Evolutionary conservation across 176 grass and related monocot species (phyloP).

Genomic region (Pontederia crassipes): DNA sequence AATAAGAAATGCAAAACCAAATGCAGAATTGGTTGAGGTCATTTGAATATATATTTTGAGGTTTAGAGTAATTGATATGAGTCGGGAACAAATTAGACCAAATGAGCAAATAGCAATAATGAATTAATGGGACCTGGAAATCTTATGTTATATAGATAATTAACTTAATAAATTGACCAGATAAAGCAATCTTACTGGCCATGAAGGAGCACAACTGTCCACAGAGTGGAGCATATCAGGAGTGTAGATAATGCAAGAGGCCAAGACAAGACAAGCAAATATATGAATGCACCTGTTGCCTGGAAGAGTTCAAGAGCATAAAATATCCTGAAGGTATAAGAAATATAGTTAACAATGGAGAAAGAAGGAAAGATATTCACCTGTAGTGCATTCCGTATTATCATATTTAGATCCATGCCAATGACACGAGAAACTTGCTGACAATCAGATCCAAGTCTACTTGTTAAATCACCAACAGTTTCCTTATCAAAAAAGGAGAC

Average conservation of each 20-base stretch:
- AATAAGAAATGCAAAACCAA: too few relatives aligned
- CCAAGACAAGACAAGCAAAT: conserved; percentile 92
- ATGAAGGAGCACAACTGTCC: conserved; percentile 74
- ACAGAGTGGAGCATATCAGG: conserved; percentile 65
- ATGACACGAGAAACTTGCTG: conserved; percentile 98
- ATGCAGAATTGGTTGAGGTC: too few relatives aligned
- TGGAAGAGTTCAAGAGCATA: conserved; percentile 27
- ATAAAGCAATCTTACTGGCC: conserved; percentile 49
- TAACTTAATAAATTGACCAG: conserved; percentile 16
- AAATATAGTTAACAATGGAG: not conserved
- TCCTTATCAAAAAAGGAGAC: conserved; percentile 95
- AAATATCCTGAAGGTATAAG: conserved; percentile 12
- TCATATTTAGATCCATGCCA: conserved; percentile 93
- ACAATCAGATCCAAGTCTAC: conserved; percentile 96
- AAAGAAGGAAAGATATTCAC: conserved; percentile 24
- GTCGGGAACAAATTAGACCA: too few relatives aligned
- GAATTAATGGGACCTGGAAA: too few relatives aligned
- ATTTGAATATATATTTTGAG: too few relatives aligned
- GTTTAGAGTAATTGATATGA: too few relatives aligned
- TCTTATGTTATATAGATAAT: not conserved
- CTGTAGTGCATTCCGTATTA: conserved; percentile 92
- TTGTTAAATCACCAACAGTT: conserved; percentile 96
- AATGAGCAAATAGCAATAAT: too few relatives aligned
- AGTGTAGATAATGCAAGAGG: conserved; percentile 84
- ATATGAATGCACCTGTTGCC: conserved; percentile 86